Conservation (phyloP, 768 basidiomycete genomes). For the Panaeolus cyanescens region DNA sequence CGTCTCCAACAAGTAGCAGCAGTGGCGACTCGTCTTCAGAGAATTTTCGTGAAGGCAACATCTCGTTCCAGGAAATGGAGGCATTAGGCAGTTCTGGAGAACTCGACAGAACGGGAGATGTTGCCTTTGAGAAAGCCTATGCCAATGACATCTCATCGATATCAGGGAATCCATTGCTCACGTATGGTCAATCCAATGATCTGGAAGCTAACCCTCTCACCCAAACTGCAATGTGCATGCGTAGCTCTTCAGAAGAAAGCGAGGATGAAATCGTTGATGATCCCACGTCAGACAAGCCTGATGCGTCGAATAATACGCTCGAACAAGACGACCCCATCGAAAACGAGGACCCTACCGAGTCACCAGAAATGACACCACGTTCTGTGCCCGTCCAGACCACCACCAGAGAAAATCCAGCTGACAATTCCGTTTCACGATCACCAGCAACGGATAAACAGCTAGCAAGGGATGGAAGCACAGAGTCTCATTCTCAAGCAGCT, state of each 20-base stretch:
- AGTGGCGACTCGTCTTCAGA: neutral
- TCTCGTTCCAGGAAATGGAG: constrained; percentile 33
- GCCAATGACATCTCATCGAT: constrained; percentile 30
- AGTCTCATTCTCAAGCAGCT: neutral
- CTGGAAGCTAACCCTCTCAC: neutral
- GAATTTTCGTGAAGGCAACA: constrained; percentile 10
- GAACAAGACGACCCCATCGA: constrained; percentile 2
- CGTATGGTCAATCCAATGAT: neutral
- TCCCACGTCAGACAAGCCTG: neutral
- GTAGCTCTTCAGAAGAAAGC: neutral
- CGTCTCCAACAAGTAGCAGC: neutral
- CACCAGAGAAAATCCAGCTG: constrained; percentile 3
- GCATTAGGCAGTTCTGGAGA: constrained; percentile 30
- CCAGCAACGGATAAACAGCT: neutral
- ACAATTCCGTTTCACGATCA: neutral
- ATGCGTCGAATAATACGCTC: neutral
- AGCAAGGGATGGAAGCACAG: neutral
- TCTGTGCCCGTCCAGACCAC: neutral
- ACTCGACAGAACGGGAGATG: constrained; percentile 32
- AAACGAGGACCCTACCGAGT: neutral
- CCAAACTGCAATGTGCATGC: neutral
- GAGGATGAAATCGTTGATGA: constrained; percentile 6
- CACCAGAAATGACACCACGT: neutral
- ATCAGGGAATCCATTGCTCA: neutral
- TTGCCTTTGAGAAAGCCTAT: constrained; percentile 34